Conservation (phyloP, 345 rosid species). For the Brassica nigra region DNA sequence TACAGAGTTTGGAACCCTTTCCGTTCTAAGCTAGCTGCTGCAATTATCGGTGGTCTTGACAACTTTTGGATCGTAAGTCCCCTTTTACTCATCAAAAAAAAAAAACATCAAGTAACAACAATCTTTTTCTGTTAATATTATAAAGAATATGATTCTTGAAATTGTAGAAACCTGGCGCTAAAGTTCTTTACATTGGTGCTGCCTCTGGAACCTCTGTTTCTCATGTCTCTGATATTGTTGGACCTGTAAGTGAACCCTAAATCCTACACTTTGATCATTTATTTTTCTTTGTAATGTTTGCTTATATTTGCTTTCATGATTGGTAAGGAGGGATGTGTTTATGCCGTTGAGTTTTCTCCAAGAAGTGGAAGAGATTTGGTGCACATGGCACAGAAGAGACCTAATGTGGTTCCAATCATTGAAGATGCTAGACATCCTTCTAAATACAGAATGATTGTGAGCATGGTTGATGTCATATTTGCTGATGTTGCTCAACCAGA, state of each 20-base stretch:
- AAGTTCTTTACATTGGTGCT: constrained; percentile 95
- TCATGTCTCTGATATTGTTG: constrained; percentile 94
- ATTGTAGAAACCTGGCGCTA: constrained; percentile 85
- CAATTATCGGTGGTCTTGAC: constrained; percentile 95
- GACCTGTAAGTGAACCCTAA: constrained; percentile 63
- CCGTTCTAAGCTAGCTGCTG: constrained; percentile 94
- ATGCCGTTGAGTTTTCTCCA: constrained; percentile 95
- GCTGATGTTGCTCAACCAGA: constrained; percentile 99
- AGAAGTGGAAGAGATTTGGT: constrained; percentile 98
- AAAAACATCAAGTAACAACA: not conserved
- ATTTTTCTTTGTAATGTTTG: not conserved
- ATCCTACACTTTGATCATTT: not conserved
- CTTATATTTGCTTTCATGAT: not conserved
- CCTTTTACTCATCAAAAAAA: not conserved
- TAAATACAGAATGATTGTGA: constrained; percentile 93
- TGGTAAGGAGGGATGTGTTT: constrained; percentile 84
- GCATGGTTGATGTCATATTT: constrained; percentile 98
- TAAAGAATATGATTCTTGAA: not conserved
- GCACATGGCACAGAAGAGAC: constrained; percentile 95
- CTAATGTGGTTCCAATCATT: constrained; percentile 90
- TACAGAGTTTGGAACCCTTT: constrained; percentile 98
- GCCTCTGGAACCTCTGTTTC: constrained; percentile 99
- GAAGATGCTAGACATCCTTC: constrained; percentile 99
- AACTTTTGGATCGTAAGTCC: constrained; percentile 82
- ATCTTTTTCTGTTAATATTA: no score